phyloP scores from a whole-genome alignment of 768 basidiomycete genomes.

The Calocera cornea region DNA sequence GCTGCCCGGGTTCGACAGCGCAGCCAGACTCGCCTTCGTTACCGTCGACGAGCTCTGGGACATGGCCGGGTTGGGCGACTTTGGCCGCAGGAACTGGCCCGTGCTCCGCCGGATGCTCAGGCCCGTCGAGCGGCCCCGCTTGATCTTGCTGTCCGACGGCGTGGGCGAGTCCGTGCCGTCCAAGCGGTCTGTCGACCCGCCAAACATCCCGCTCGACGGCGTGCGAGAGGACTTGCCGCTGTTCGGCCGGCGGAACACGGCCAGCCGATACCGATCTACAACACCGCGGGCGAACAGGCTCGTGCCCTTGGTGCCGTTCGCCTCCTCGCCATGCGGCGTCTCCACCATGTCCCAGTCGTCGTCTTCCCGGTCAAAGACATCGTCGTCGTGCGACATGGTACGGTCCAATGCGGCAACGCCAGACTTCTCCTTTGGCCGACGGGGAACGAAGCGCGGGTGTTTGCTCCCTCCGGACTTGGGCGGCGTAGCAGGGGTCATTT shows the following conservation, averaged over 20 bases:
- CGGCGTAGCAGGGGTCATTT: slow-evolving; percentile 21
- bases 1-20: background rate
- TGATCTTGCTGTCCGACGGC: slow-evolving; percentile 37
- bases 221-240: slow-evolving; percentile 23
- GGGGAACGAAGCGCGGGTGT: background rate
- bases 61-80: background rate
- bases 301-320: slow-evolving; percentile 59
- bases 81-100: slow-evolving; percentile 42
- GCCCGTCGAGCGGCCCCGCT: slow-evolving; percentile 54
- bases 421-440: slow-evolving; percentile 44
- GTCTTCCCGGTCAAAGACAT: slow-evolving; percentile 43
- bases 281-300: slow-evolving; percentile 85
- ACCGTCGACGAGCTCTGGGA: background rate
- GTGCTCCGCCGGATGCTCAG: slow-evolving; percentile 62
- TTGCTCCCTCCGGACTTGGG: background rate
- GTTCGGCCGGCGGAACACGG: slow-evolving; percentile 62
- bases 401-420: slow-evolving; percentile 70
- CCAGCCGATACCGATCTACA: slow-evolving; percentile 72
- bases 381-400: slow-evolving; percentile 44
- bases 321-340: slow-evolving; percentile 55
- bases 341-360: slow-evolving; percentile 91
- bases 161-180: slow-evolving; percentile 32
- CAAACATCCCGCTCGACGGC: background rate
- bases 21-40: background rate
- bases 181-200: background rate